Percentiles rank a stretch among this genome's conserved stretches.
Evolutionary conservation across 1,284 basidiomycete species (phyloP).

Genomic region (Peniophora sp.): DNA sequence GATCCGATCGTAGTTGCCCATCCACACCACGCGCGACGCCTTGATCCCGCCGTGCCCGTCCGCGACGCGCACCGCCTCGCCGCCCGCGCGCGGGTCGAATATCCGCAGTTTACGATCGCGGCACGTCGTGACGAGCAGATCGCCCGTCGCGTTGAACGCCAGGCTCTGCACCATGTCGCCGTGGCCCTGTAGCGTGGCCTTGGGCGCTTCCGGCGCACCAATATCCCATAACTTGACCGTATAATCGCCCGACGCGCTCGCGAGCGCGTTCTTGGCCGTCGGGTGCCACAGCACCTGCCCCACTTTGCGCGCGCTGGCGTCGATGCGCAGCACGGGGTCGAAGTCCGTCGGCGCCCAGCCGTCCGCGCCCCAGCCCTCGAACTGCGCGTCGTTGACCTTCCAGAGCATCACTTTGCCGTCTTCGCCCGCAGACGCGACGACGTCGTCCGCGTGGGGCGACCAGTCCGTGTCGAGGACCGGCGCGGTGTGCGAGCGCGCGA

Average conservation of each 20-base stretch:
- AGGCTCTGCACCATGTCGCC: conserved; percentile 85
- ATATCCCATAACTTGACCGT: conserved; percentile 91
- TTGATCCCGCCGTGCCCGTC: conserved; percentile 95
- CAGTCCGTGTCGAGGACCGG: conserved; percentile 95
- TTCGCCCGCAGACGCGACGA: conserved; percentile 88
- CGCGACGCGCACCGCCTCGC: conserved; percentile 70
- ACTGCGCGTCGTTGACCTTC: conserved; percentile 66
- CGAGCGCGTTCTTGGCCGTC: conserved; percentile 81
- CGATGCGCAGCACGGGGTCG: conserved; percentile 71
- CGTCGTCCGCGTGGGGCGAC: conserved; percentile 89
- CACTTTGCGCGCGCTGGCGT: conserved; percentile 76
- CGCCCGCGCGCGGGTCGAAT: conserved; percentile 82
- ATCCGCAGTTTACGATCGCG: conserved; percentile 89
- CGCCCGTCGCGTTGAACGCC: conserved; percentile 80
- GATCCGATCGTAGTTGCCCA: conserved; percentile 83
- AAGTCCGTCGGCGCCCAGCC: conserved; percentile 80
- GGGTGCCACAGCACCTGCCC: conserved; percentile 96
- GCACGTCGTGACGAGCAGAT: conserved; percentile 71
- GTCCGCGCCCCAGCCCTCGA: conserved; percentile 85
- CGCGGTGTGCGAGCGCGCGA: conserved; percentile 82
- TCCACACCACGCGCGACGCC: conserved; percentile 84
- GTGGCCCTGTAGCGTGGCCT: conserved; percentile 66
- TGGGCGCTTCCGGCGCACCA: conserved; percentile 55
- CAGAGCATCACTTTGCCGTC: conserved; percentile 92
- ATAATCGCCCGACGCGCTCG: conserved; percentile 85